These are phyloP conservation scores for Plasmodium gallinaceum DNA, from an alignment of 169 alveolate genomes.

Conservation along the genomic window DNA sequence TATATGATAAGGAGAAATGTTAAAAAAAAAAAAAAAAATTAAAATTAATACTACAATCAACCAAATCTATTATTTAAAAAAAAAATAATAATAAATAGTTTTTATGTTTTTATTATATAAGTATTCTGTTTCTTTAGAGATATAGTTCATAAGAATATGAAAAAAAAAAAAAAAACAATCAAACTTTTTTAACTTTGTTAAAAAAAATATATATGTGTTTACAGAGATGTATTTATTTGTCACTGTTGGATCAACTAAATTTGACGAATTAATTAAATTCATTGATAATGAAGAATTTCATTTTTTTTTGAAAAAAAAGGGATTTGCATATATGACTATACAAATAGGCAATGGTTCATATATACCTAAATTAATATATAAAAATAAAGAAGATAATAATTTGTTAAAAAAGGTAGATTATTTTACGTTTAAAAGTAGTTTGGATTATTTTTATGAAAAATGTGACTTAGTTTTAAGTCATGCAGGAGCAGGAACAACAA, in stretches of 20 bases:
- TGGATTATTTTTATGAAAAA: constrained; percentile 75
- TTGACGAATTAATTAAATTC: constrained; percentile 44
- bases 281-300: constrained; percentile 54
- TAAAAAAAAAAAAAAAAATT: not conserved
- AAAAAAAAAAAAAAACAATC: not conserved
- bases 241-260: constrained; percentile 59
- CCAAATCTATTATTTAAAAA: too few relatives aligned
- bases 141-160: not conserved
- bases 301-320: constrained; percentile 17
- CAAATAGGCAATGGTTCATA: constrained; percentile 52
- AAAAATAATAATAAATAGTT: too few relatives aligned
- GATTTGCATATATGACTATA: constrained; percentile 39
- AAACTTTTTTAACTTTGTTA: not conserved
- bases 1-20: not conserved
- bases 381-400: not conserved
- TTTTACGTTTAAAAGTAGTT: constrained; percentile 78
- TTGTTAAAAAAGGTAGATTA: constrained; percentile 16
- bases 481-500: constrained; percentile 91
- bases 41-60: not conserved
- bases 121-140: too few relatives aligned
- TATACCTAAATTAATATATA: constrained; percentile 39
- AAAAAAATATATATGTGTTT: not conserved
- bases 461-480: constrained; percentile 88
- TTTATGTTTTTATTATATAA: too few relatives aligned
- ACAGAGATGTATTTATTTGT: constrained; percentile 23